Base-by-base conservation (phyloP, 1,139 yeast species). In the Spencermartinsiella ligniputridi region DNA sequence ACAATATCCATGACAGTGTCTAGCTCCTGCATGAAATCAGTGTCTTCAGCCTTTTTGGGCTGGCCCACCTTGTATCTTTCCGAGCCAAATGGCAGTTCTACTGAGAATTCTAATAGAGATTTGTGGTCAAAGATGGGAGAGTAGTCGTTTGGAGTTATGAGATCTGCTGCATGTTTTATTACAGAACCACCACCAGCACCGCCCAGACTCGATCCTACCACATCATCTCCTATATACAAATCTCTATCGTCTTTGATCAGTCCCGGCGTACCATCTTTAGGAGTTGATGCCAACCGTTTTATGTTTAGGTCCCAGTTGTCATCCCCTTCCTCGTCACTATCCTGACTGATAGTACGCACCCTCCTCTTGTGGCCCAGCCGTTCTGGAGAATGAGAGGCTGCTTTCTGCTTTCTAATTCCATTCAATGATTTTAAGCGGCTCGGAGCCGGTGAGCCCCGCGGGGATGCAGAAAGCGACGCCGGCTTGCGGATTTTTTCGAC, bases 11-110 rank as follows among this genome's bases (percentile, higher is more conserved):
- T 76, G n/a, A 69, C 57, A 44, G 71, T 76, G 18, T 83, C 85
- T 40, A 88, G 74, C 57, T 89, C 96, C 39, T 72, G 74, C 51
- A 84, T 68, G 3, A 96, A 92, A 56, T 85, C 81, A 48, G 83
- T 70, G 51, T 79, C 85, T 44, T 76, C 76, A 2, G 51, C 45
- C 8, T 48, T 49, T 21, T 42, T 44, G 4, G 66, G 62, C n/a
- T 29, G 25, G 20, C 49, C 48, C 1, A 52, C 46, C n/a, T 37
- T 12, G 37, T 58, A 58, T 21, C 40, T 34, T 40, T 58, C 62
- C 2, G 25, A 15, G 20, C 56, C 58, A 45, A 49, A 54, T 16
- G 61, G 61, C 18, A 57, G 50, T 41, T 52, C 45, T 6, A 57
- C 22, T 11, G 35, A 17, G 20, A 50, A 27, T n/a, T 27, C 37